Base-by-base conservation (phyloP, 73 alveolate species). In the Symbiodinium pilosum region DNA sequence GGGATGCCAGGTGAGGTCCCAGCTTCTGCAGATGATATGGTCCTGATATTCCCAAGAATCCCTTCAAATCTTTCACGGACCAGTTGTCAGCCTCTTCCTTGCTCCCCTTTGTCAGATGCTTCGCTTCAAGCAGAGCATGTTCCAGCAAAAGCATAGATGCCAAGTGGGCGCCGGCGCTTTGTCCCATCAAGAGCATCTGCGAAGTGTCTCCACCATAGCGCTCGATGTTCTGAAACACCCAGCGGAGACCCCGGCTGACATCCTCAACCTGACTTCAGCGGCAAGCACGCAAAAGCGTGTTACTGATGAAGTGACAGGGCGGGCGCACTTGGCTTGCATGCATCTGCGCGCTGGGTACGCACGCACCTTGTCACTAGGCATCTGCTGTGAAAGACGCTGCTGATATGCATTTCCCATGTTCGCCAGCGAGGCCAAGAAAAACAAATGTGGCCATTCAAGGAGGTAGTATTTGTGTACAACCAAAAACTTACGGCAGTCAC, bases 151-250 rank as follows among this genome's bases (percentile, higher is more conserved):
- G 87, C 96, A 89, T 89, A 26, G 96, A 81, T 11, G 96, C 96
- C 96, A 89, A 68, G 96, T 89, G 96, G 20, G 96, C 96, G 2
- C 96, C 96, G 52, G 96, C 96, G 21, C 87, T 68, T 89, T 89
- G 96, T 30, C 96, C 96, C 96, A 89, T 68, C 77, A 89, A 54
- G 47, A 89, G 75, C 87, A 89, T 54, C 88, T 89, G 96, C 56
- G 87, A 43, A 40, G 87, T 89, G 96, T 89, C 96, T 39, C 96
- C 96, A 0, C 96, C 96, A 36, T 89, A 89, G 87, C 96, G 96
- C 84, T 89, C 87, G 44, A 89, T 89, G 96, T 89, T 89, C 44
- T 89, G 87, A 87, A 89, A 89, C 14, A 89, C 96, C 96, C 96
- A 89, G 41, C 96, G 96, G 30, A 89, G 87, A 6, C 96, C 96